phyloP scores from a whole-genome alignment of 331 rosid species.

The Stylosanthes scabra region DNA sequence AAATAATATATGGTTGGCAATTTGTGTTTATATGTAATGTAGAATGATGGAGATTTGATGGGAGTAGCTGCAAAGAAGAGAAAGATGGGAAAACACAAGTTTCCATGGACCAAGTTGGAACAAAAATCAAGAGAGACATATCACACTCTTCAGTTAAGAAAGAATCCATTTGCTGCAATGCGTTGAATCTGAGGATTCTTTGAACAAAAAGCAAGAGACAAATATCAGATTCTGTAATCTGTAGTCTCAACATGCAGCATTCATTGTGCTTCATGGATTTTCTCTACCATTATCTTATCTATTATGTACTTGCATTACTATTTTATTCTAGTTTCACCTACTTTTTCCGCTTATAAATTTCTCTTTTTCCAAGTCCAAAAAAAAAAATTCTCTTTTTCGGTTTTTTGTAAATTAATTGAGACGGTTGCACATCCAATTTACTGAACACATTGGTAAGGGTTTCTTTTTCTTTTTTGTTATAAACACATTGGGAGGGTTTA shows the following conservation, averaged over 20 bases:
- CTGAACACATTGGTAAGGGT: no score
- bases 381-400: no score
- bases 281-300: conserved; percentile 23
- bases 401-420: no score
- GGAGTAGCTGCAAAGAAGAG: conserved; percentile 75
- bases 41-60: conserved; percentile 62
- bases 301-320: neutral
- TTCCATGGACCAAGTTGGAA: conserved; percentile 69
- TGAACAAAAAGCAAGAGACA: no score
- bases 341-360: neutral
- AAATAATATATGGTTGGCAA: no score
- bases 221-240: neutral
- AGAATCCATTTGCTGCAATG: conserved; percentile 63
- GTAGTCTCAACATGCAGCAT: conserved; percentile 21
- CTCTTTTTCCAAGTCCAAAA: no score
- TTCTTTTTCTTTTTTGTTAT: no score
- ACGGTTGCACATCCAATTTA: no score
- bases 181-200: conserved; percentile 47
- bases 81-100: conserved; percentile 65
- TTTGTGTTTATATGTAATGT: conserved; percentile 9
- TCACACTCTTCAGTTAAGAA: conserved; percentile 53
- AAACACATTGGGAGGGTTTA: no score
- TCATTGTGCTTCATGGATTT: conserved; percentile 34
- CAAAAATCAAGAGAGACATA: conserved; percentile 44
- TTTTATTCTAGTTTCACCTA: neutral